Evolutionary conservation across 495 filamentous ascomycete genomes (phyloP).

Genomic region (Evernia prunastri): DNA sequence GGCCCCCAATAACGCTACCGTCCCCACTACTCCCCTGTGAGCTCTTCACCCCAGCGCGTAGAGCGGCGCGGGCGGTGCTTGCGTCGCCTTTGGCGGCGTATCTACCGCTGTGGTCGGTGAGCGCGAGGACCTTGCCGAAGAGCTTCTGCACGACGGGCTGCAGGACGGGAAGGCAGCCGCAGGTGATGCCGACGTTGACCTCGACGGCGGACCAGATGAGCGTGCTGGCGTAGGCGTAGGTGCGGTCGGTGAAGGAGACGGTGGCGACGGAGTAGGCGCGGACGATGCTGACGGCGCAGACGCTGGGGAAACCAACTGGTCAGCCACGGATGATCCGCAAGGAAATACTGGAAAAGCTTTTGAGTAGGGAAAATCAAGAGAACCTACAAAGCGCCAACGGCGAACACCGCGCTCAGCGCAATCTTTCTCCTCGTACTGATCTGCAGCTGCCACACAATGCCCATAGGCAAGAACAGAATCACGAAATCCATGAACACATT

Average conservation of each 20-base stretch:
- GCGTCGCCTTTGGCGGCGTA: too few species aligned
- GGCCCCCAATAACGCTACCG: neutral
- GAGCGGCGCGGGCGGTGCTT: too few species aligned
- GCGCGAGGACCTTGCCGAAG: neutral
- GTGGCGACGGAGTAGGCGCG: neutral
- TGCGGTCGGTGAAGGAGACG: neutral
- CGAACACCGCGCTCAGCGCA: neutral
- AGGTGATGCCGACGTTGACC: neutral
- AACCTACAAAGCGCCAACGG: neutral
- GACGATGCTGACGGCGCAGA: constrained; percentile 2
- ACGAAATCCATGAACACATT: neutral
- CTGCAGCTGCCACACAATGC: neutral
- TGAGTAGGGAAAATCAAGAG: too few species aligned
- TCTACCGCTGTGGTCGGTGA: too few species aligned
- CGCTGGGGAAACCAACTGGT: neutral
- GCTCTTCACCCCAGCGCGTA: neutral
- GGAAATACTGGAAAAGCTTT: too few species aligned
- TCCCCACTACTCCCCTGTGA: neutral
- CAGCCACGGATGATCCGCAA: neutral
- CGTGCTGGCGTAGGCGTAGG: neutral
- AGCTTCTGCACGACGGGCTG: neutral
- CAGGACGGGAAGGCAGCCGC: constrained; percentile 7
- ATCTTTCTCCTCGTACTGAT: neutral
- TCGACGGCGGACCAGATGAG: constrained; percentile 7
- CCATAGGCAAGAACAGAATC: neutral